A percentile compares a stretch with the other conserved stretches of the same genome.
Conservation (phyloP, 352 stramenopile genomes). For the Phytophthora fragariae region DNA sequence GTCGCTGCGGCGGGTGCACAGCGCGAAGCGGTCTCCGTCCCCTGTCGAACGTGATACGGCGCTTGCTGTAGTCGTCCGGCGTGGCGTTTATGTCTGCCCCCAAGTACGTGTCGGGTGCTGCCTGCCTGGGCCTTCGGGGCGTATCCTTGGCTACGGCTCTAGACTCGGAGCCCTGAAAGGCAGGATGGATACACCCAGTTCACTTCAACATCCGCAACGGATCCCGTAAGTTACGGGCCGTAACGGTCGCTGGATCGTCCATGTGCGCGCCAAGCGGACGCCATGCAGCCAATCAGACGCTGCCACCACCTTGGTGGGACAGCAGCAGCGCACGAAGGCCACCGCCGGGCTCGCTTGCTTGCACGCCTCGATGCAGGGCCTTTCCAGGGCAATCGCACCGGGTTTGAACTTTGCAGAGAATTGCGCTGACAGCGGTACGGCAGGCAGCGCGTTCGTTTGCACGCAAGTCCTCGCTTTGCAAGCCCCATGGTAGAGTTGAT, state of each 20-base stretch:
- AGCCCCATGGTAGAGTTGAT: background rate
- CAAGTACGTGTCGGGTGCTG: conserved; percentile 21
- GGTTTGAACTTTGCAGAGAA: conserved; percentile 31
- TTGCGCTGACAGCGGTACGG: conserved; percentile 5
- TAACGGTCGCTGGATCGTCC: conserved; percentile 20
- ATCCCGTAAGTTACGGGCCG: background rate
- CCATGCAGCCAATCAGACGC: conserved; percentile 28
- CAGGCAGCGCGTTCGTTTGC: background rate
- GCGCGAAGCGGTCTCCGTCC: conserved; percentile 15
- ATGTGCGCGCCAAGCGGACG: conserved; percentile 7
- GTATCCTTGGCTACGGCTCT: background rate
- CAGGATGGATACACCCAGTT: conserved; percentile 10
- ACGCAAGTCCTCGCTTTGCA: background rate
- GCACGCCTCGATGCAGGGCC: conserved; percentile 3
- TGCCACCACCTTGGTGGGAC: conserved; percentile 23
- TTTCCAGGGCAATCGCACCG: conserved; percentile 15
- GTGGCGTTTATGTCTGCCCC: conserved; percentile 23
- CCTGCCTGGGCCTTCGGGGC: background rate
- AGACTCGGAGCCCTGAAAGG: background rate
- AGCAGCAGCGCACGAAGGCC: background rate
- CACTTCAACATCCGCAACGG: conserved; percentile 28
- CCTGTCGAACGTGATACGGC: conserved; percentile 29
- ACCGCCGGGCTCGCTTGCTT: conserved; percentile 29
- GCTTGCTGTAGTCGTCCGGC: conserved; percentile 18
- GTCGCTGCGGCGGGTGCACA: conserved; percentile 6